phyloP scores from a whole-genome alignment of 2,329 filamentous ascomycete species.

The Zymoseptoria pseudotritici region DNA sequence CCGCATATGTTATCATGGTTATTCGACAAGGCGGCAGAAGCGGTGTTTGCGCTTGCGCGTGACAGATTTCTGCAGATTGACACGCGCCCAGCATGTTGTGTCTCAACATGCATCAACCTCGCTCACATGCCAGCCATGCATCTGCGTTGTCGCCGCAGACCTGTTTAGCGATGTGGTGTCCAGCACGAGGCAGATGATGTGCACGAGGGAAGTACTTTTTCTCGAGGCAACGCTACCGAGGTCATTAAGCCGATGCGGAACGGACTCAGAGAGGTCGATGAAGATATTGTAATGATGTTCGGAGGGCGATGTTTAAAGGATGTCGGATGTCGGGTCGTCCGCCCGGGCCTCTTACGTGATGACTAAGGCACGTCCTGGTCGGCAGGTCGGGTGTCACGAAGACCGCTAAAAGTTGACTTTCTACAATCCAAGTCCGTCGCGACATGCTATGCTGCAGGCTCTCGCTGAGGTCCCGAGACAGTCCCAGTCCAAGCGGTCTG shows the following conservation, averaged over 20 bases:
- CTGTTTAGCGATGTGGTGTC: not conserved
- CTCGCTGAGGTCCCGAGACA: not conserved
- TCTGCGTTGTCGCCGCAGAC: not conserved
- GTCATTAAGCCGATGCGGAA: too few relatives aligned
- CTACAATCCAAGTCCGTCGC: not conserved
- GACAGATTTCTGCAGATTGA: not conserved
- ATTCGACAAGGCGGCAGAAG: not conserved
- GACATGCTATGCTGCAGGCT: not conserved
- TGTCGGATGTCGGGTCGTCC: too few relatives aligned
- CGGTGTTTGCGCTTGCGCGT: not conserved
- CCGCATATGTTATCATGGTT: too few relatives aligned
- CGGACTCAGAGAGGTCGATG: too few relatives aligned
- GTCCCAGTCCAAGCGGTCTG: not conserved
- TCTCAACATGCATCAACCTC: not conserved
- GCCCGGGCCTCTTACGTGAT: too few relatives aligned
- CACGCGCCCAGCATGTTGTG: not conserved
- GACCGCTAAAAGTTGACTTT: too few relatives aligned
- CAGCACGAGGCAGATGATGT: not conserved
- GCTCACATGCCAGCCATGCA: not conserved
- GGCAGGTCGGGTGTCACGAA: too few relatives aligned
- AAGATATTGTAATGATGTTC: too few relatives aligned
- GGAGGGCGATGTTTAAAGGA: too few relatives aligned
- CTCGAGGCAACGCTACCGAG: too few relatives aligned
- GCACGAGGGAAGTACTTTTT: not conserved
- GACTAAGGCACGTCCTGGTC: too few relatives aligned